Percentiles rank a stretch among this genome's conserved stretches.
Evolutionary conservation across 2,329 filamentous ascomycete genomes (phyloP).

Genomic region (Tympanopsis confertula): DNA sequence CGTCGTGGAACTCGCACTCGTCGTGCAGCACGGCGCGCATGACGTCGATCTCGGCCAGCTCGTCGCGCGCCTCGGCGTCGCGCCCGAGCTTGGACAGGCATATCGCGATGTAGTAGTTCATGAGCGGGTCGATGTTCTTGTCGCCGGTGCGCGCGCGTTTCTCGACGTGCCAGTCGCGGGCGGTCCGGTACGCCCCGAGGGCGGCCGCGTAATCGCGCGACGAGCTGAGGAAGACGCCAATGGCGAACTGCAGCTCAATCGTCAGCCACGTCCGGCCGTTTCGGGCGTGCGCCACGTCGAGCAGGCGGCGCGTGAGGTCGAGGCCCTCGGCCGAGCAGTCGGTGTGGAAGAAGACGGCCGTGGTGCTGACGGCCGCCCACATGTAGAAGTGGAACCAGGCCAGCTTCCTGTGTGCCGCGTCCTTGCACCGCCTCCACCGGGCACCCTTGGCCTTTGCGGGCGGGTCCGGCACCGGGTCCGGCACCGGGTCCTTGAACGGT

Average conservation of each 20-base stretch:
- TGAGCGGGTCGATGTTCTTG: background rate
- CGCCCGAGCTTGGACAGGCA: background rate
- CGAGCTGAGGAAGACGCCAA: background rate
- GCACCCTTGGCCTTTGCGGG: too few relatives aligned
- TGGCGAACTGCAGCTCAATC: background rate
- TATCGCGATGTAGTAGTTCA: background rate
- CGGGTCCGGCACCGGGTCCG: too few relatives aligned
- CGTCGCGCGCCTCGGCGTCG: background rate
- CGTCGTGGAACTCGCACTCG: background rate
- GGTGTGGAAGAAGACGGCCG: background rate
- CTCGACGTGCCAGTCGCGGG: background rate
- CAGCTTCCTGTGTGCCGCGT: background rate
- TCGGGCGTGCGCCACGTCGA: background rate
- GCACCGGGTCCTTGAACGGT: background rate
- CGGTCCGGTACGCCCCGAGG: background rate
- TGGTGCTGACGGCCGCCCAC: background rate
- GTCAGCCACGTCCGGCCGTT: background rate
- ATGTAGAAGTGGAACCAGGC: background rate
- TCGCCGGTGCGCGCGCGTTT: background rate
- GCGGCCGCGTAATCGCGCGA: background rate
- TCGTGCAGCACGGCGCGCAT: background rate
- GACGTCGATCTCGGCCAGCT: background rate
- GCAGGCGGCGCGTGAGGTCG: background rate
- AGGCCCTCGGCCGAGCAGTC: background rate
- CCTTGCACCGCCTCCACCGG: too few relatives aligned